Evolutionary conservation across 2,329 filamentous ascomycete species (phyloP).

Genomic region (Zymoseptoria pseudotritici): DNA sequence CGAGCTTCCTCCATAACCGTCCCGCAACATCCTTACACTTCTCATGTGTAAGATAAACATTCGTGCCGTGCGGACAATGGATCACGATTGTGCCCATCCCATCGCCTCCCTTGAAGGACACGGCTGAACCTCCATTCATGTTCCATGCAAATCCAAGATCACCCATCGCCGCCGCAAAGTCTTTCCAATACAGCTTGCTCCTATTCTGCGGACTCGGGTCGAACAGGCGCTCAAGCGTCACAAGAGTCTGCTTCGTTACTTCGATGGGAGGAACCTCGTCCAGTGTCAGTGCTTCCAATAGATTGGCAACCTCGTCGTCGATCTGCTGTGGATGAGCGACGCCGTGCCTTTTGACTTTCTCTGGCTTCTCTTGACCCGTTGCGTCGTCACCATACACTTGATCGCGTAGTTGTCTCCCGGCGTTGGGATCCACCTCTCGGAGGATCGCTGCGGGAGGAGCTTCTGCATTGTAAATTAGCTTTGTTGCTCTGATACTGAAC

Average conservation of each 20-base stretch:
- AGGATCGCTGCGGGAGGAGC: too few relatives aligned
- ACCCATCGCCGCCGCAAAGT: conserved; percentile 10
- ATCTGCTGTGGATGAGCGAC: too few relatives aligned
- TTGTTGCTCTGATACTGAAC: too few relatives aligned
- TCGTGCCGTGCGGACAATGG: conserved; percentile 25
- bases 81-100: conserved; percentile 14
- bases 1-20: conserved; percentile 26
- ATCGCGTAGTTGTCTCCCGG: too few relatives aligned
- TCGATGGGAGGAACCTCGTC: background rate
- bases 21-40: conserved; percentile 24
- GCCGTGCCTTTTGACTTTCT: too few relatives aligned
- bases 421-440: too few relatives aligned
- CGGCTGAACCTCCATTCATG: conserved; percentile 12
- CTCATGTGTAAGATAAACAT: conserved; percentile 19
- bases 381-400: background rate
- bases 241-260: background rate
- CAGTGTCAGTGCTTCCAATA: background rate
- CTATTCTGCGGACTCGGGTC: background rate
- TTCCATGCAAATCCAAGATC: conserved; percentile 11
- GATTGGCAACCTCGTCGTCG: too few relatives aligned
- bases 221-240: background rate
- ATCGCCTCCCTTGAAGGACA: conserved; percentile 5
- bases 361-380: background rate
- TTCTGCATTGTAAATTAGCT: too few relatives aligned
- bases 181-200: conserved; percentile 4